Evolutionary conservation across 2,329 filamentous ascomycete species (phyloP), one percentile per base, ranked within the genome.

Genomic region (Alternaria panax): DNA sequence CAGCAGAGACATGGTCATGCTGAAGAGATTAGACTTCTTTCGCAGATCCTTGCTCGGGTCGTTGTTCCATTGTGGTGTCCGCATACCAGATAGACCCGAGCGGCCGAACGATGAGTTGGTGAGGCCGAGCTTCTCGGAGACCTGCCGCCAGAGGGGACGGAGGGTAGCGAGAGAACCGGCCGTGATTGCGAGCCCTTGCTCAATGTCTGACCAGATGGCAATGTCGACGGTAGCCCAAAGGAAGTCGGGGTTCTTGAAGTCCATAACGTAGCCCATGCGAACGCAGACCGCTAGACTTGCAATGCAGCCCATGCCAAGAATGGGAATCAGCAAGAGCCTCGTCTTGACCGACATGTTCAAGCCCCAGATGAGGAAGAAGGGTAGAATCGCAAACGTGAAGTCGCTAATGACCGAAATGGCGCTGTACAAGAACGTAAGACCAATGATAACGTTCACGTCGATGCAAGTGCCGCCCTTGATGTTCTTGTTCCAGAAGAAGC

Each of bases 341-440:
- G 80, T 83, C 36, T 78, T 75, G 38, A 70, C 70, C 41, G 80
- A 81, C 74, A 86, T 83, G 57, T 82, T 80, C 34, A 86, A 75
- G 20, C 80, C 74, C 81, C 83, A 85, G 0, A 87, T 75, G 38
- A 87, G 79, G 12, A 80, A 79, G 7, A 85, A 77, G 0, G 85
- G 85, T 5, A 87, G 68, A 4, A 84, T 67, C 2, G 81, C 84
- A 12, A 86, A 77, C 1, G 79, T 78, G 73, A 83, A 82, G 61
- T 87, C 84, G 42, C 77, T 80, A 5, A 81, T 57, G 7, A 80
- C 81, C 25, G 77, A 80, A 28, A 85, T 69, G 20, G 76, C 78
- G 40, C 82, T 82, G 70, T 85, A 83, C 0, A 81, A 72, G 30
- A 83, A 80, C 0, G 81, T 82, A 1, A 81, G 69, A 38, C 71